Percentiles rank a stretch among this genome's conserved stretches.
Conservation (phyloP, 192 early-diverging fungal species). For the Coemansia sp. region DNA sequence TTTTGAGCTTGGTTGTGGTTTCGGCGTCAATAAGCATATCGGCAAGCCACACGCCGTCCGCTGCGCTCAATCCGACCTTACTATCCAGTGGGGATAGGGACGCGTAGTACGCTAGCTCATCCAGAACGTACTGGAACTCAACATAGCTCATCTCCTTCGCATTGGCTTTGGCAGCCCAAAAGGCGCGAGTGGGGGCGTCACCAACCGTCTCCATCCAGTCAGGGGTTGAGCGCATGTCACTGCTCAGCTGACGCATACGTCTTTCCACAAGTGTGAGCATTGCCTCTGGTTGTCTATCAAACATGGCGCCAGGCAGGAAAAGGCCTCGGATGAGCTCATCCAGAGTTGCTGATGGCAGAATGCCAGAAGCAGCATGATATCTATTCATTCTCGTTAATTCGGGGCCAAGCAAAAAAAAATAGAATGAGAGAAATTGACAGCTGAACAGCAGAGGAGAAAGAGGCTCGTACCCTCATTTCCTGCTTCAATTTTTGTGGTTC, state of each 20-base stretch:
- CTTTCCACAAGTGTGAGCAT: not conserved
- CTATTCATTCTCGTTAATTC: not conserved
- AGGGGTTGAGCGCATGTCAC: slow-evolving; percentile 40
- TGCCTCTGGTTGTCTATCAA: not conserved
- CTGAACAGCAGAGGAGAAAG: too few relatives aligned
- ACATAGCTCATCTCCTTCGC: slow-evolving; percentile 2
- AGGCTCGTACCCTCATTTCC: too few relatives aligned
- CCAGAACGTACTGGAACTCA: slow-evolving; percentile 14
- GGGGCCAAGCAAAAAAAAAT: not conserved
- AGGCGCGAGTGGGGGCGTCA: slow-evolving; percentile 20
- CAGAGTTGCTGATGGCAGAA: not conserved
- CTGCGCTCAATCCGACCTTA: slow-evolving; percentile 4
- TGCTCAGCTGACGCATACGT: not conserved
- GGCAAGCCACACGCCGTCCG: slow-evolving; percentile 21
- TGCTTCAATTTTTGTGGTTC: too few relatives aligned
- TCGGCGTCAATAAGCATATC: slow-evolving; percentile 20
- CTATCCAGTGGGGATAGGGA: not conserved
- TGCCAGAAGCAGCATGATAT: not conserved
- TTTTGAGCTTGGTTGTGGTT: not conserved
- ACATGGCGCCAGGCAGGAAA: not conserved
- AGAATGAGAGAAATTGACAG: not conserved
- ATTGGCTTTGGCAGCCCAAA: slow-evolving; percentile 4
- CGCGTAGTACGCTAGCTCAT: slow-evolving; percentile 28
- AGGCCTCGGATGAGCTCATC: not conserved
- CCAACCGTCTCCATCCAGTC: slow-evolving; percentile 39